Conservation (phyloP, 176 grass and related monocot genomes). For the Phoenix roebelenii region DNA sequence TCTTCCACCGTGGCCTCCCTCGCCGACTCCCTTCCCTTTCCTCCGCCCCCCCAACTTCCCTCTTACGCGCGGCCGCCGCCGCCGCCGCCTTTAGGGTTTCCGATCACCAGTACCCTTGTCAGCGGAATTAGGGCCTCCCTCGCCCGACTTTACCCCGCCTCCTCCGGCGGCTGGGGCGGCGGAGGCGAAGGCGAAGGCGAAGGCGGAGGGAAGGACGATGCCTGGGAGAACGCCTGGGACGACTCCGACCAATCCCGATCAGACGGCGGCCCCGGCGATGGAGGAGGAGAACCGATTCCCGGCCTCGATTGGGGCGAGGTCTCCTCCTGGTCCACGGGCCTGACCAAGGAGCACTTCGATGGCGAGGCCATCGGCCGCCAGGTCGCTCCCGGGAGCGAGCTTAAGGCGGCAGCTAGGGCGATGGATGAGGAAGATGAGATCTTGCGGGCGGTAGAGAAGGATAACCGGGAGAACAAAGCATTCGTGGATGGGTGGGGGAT, state of each 20-base stretch:
- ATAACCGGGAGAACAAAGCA: conserved; percentile 23
- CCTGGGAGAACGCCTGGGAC: background rate
- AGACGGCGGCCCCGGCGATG: background rate
- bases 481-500: conserved; percentile 58
- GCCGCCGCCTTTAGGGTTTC: conserved; percentile 10
- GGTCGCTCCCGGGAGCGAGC: background rate
- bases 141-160: conserved; percentile 25
- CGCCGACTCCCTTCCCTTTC: conserved; percentile 17
- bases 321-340: conserved; percentile 72
- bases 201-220: background rate
- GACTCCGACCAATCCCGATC: background rate
- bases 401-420: conserved; percentile 24
- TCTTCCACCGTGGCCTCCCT: conserved; percentile 46
- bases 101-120: too few relatives aligned
- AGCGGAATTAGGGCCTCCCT: conserved; percentile 11
- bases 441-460: conserved; percentile 24
- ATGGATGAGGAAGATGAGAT: conserved; percentile 62
- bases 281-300: background rate
- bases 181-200: background rate
- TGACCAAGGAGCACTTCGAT: conserved; percentile 94
- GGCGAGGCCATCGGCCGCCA: conserved; percentile 28
- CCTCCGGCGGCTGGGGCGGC: conserved; percentile 3
- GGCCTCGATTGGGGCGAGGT: conserved; percentile 54
- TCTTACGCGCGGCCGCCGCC: background rate
- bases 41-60: background rate